Evolutionary conservation across 495 filamentous ascomycete genomes (phyloP).

Genomic region (Parachaetomium inaequale): DNA sequence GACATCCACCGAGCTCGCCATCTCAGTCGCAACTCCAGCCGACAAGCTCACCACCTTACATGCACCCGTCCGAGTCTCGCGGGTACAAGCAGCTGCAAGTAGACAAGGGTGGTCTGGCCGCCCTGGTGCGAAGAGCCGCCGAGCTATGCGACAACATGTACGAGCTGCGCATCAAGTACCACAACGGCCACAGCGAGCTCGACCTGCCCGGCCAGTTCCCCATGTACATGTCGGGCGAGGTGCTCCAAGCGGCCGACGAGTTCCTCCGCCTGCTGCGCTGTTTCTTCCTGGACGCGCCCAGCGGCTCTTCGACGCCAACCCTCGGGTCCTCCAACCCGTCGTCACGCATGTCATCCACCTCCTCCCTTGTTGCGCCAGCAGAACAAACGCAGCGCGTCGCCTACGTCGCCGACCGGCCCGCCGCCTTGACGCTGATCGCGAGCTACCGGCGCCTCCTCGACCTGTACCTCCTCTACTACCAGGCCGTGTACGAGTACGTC

Average conservation of each 20-base stretch:
- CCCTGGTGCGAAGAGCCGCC: not conserved
- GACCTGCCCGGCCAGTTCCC: not conserved
- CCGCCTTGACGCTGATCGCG: not conserved
- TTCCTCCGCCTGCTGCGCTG: not conserved
- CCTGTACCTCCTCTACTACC: slow-evolving; percentile 1
- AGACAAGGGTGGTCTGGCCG: not conserved
- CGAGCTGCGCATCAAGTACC: not conserved
- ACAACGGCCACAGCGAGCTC: not conserved
- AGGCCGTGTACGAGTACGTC: not conserved
- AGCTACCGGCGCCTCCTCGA: slow-evolving; percentile 1
- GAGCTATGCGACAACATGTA: not conserved
- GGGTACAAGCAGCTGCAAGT: not conserved
- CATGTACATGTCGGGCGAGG: not conserved
- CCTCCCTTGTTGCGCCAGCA: not conserved
- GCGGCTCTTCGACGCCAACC: not conserved
- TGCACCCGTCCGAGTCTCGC: not conserved
- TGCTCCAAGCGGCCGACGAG: not conserved
- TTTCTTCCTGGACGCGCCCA: not conserved
- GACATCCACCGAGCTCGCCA: not conserved
- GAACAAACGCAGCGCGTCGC: not conserved
- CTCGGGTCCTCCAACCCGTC: not conserved
- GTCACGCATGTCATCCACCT: not conserved
- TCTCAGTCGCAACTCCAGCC: not conserved
- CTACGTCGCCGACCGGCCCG: not conserved
- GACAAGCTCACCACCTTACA: not conserved